A percentile compares a stretch with the other conserved stretches of the same genome.
phyloP scores from a whole-genome alignment of 345 rosid species.

The Anastatica hierochuntica region DNA sequence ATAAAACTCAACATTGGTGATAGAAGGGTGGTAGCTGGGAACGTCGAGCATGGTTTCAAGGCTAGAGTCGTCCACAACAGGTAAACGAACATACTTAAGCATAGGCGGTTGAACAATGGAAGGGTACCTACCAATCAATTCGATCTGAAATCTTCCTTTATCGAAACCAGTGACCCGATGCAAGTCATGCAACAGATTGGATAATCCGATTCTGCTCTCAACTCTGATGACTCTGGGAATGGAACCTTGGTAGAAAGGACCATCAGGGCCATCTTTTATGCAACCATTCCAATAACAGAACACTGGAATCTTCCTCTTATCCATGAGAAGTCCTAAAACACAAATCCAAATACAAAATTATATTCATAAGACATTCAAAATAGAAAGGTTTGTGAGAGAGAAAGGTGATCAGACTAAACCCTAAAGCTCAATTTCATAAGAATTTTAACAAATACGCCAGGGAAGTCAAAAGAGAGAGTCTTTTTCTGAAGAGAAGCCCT shows the following conservation, averaged over 20 bases:
- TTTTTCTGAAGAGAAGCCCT: no score
- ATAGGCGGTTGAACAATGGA: conserved; percentile 3
- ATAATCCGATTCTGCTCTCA: neutral
- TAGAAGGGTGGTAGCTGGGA: neutral
- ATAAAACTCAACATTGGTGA: neutral
- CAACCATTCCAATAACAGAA: conserved; percentile 14
- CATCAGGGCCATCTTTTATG: conserved; percentile 9
- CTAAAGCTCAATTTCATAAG: no score
- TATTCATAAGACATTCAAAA: no score
- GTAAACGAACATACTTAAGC: conserved; percentile 8
- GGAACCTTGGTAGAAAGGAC: conserved; percentile 15
- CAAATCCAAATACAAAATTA: no score
- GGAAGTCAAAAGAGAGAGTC: no score
- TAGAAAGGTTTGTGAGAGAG: no score
- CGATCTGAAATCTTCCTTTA: no score
- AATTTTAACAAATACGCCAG: no score
- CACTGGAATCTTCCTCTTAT: neutral
- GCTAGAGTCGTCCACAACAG: conserved; percentile 11
- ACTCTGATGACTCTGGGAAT: conserved; percentile 10
- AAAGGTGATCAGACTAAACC: no score
- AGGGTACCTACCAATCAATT: no score
- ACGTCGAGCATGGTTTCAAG: conserved; percentile 12
- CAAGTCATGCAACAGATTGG: neutral
- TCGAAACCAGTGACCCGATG: conserved; percentile 2
- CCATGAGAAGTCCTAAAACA: no score